Percentiles rank a stretch among this genome's conserved stretches.
phyloP scores from a whole-genome alignment of 805 yeast species.

The Lipomyces oligophaga region DNA sequence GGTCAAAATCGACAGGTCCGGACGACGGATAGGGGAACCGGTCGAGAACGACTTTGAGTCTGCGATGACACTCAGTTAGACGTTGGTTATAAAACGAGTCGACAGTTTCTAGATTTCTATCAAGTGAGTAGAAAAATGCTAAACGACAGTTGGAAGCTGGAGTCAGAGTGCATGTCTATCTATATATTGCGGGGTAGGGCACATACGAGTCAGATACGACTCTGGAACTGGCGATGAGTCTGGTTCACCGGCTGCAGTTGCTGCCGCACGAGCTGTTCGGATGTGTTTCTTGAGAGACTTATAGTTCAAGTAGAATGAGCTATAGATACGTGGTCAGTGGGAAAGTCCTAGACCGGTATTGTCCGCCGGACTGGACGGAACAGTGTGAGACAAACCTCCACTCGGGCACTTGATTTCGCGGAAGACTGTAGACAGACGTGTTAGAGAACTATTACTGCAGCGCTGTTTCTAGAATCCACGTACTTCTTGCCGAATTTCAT shows the following conservation, averaged over 20 bases:
- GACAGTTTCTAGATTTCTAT: constrained; percentile 75
- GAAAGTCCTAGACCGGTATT: too few relatives aligned
- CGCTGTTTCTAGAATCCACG: constrained; percentile 5
- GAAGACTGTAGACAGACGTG: constrained; percentile 39
- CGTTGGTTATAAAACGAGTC: constrained; percentile 74
- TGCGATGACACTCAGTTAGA: constrained; percentile 66
- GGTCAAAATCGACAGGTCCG: constrained; percentile 38
- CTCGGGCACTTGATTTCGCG: constrained; percentile 88
- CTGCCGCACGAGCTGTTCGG: constrained; percentile 47
- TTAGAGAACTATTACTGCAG: not conserved
- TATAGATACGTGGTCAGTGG: constrained; percentile 15
- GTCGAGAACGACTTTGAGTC: constrained; percentile 47
- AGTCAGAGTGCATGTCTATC: constrained; percentile 16
- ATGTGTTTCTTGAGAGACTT: constrained; percentile 77
- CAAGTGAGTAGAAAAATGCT: constrained; percentile 71
- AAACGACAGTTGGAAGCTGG: constrained; percentile 33
- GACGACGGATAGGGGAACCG: constrained; percentile 35
- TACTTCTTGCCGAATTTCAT: constrained; percentile 81
- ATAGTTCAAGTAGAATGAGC: constrained; percentile 74
- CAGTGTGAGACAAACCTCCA: constrained; percentile 52
- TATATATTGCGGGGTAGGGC: not conserved
- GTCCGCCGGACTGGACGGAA: too few relatives aligned
- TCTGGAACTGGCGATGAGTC: constrained; percentile 23
- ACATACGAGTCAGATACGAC: constrained; percentile 28
- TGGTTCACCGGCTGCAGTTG: constrained; percentile 15